These are phyloP conservation scores for Trichosporon ovoides DNA, from an alignment of 1,284 basidiomycete genomes.

Conservation along the genomic window DNA sequence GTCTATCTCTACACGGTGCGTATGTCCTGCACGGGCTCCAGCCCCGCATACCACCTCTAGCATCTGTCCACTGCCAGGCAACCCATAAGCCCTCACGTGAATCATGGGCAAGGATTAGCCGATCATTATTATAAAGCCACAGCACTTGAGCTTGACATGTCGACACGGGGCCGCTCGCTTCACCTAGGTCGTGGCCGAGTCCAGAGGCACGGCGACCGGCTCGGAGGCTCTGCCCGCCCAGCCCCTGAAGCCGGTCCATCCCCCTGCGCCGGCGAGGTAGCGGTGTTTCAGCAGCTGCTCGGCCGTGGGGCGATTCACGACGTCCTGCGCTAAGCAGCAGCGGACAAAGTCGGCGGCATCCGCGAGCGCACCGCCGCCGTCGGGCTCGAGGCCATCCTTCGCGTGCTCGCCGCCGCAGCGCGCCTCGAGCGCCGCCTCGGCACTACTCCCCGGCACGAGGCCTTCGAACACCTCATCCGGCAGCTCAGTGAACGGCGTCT, in stretches of 20 bases:
- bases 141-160: too few species aligned
- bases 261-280: slow-evolving; percentile 38
- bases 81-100: too few species aligned
- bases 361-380: slow-evolving; percentile 42
- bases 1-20: too few species aligned
- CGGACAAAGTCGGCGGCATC: slow-evolving; percentile 47
- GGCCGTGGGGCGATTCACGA: slow-evolving; percentile 40
- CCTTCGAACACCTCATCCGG: slow-evolving; percentile 44
- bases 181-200: neutral
- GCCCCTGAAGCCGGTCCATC: slow-evolving; percentile 41
- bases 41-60: too few species aligned
- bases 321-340: slow-evolving; percentile 42
- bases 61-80: too few species aligned
- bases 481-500: slow-evolving; percentile 75
- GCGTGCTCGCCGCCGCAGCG: slow-evolving; percentile 33
- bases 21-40: too few species aligned
- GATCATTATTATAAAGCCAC: too few species aligned
- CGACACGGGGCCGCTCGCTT: neutral
- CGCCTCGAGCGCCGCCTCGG: slow-evolving; percentile 32
- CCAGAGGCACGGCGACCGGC: neutral
- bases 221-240: slow-evolving; percentile 27
- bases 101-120: too few species aligned
- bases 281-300: slow-evolving; percentile 40
- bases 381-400: slow-evolving; percentile 39
- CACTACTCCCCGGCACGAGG: slow-evolving; percentile 26